Percentiles rank a stretch among this genome's conserved stretches.
Conservation (phyloP, 768 basidiomycete species). For the Phaffia tasmanica region DNA sequence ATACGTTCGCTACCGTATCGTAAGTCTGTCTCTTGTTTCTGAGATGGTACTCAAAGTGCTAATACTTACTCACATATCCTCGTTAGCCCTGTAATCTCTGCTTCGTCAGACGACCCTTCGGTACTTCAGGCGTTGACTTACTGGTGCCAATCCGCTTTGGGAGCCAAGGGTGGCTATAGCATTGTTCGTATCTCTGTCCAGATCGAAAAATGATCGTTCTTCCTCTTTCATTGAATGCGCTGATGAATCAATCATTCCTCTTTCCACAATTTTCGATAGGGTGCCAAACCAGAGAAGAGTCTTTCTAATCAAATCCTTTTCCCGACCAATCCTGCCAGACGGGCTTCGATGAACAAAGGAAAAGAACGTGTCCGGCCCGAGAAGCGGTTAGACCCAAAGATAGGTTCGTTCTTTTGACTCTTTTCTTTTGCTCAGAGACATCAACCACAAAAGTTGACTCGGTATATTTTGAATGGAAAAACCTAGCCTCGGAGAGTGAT, state of each 20-base stretch:
- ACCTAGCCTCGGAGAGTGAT: conserved; percentile 32
- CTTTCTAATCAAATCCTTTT: conserved; percentile 28
- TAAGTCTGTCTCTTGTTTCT: neutral
- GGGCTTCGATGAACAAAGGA: conserved; percentile 27
- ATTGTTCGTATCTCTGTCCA: conserved; percentile 4
- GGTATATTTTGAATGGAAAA: neutral
- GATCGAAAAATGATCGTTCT: neutral
- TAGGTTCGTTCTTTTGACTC: conserved; percentile 15
- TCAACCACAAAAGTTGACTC: neutral
- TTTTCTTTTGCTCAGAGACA: neutral
- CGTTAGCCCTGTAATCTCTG: conserved; percentile 28
- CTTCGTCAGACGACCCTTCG: conserved; percentile 29
- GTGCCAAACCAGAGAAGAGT: conserved; percentile 26
- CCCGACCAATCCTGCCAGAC: conserved; percentile 35
- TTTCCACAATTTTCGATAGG: neutral
- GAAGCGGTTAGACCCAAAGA: conserved; percentile 27
- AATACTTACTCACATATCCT: conserved; percentile 29
- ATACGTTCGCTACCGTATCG: conserved; percentile 20
- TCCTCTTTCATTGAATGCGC: neutral
- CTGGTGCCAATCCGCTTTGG: conserved; percentile 35
- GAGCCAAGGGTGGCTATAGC: conserved; percentile 29
- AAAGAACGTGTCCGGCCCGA: conserved; percentile 16
- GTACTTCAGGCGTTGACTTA: conserved; percentile 35
- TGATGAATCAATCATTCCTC: neutral
- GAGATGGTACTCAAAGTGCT: neutral